A percentile compares a stretch with the other conserved stretches of the same genome.
phyloP scores from a whole-genome alignment of 192 early-diverging fungal species.

The Coemansia sp. region DNA sequence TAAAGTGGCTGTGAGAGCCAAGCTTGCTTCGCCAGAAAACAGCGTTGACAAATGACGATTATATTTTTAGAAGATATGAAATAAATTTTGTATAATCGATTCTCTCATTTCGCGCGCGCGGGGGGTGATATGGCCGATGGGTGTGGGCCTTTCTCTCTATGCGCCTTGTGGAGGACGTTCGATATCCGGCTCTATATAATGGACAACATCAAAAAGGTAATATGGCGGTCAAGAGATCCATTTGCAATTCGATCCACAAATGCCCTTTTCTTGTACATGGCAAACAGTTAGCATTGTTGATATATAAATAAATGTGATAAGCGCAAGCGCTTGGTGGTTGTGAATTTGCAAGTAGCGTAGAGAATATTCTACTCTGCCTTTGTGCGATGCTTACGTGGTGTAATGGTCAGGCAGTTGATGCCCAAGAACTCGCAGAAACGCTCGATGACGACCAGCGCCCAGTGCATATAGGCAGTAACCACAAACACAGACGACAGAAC shows the following conservation, averaged over 20 bases:
- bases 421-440: constrained; percentile 83
- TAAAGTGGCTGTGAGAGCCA: no score
- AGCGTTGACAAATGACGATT: no score
- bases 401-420: constrained; percentile 85
- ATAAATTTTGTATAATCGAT: no score
- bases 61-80: constrained; percentile 1
- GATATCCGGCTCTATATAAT: constrained; percentile 31
- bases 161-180: constrained; percentile 25
- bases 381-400: constrained; percentile 53
- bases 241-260: background rate
- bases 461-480: constrained; percentile 76
- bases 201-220: background rate
- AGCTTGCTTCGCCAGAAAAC: background rate
- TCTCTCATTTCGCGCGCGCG: no score
- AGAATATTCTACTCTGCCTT: constrained; percentile 34
- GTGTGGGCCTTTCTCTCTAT: background rate
- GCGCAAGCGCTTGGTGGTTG: no score
- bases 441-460: constrained; percentile 82
- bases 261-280: background rate
- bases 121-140: no score
- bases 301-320: constrained; percentile 2
- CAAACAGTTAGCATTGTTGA: background rate
- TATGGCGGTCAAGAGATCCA: background rate
- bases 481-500: constrained; percentile 71
- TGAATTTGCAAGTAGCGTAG: constrained; percentile 4